Conservation (phyloP, 768 basidiomycete species). For the Paxillus involutus region DNA sequence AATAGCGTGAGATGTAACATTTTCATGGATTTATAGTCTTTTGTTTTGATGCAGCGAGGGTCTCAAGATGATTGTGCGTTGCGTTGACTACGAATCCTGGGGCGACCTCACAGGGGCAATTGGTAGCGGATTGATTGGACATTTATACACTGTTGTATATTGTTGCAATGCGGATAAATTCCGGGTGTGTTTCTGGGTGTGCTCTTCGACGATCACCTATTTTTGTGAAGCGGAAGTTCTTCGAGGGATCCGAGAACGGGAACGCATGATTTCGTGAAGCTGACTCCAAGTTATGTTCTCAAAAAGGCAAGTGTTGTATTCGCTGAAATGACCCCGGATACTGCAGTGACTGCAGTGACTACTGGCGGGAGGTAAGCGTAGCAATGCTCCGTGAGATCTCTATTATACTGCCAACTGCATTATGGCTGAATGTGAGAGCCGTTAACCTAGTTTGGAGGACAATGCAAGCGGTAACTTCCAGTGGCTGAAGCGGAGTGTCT, state of each 20-base stretch:
- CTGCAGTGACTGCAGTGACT: not conserved
- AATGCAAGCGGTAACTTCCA: constrained; percentile 3
- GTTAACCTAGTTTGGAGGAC: not conserved
- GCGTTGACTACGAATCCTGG: not conserved
- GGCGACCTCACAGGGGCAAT: too few species aligned
- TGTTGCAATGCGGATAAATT: not conserved
- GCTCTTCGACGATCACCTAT: too few species aligned
- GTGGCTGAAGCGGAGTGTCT: constrained; percentile 1
- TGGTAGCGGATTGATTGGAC: not conserved
- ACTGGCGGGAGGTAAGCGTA: not conserved
- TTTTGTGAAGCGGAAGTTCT: too few species aligned
- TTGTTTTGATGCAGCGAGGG: not conserved
- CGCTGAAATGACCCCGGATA: not conserved
- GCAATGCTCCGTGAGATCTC: not conserved
- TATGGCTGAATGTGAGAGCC: too few species aligned
- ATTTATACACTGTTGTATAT: not conserved
- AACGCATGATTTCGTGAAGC: too few species aligned
- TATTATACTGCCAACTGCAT: too few species aligned
- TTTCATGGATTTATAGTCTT: not conserved
- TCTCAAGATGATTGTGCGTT: not conserved
- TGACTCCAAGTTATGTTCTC: not conserved
- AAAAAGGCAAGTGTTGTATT: constrained; percentile 27
- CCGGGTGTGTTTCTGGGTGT: not conserved
- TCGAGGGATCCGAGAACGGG: too few species aligned
- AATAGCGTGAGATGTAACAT: not conserved